Conservation (phyloP, 768 basidiomycete genomes). For the Calocera cornea region DNA sequence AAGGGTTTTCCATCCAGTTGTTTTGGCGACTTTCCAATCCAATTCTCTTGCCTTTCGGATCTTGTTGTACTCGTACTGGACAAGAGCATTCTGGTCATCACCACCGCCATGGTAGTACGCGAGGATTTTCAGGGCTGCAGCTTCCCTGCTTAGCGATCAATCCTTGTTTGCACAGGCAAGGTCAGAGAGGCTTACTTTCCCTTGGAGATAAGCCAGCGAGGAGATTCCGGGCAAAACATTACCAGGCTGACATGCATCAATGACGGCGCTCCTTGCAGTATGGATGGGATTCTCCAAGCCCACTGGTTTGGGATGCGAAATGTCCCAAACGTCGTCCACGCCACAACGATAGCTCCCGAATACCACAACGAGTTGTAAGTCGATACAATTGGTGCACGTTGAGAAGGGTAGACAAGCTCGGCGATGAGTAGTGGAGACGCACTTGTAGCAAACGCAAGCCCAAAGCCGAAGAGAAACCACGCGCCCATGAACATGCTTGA, state of each 20-base stretch:
- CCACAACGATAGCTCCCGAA: slow-evolving; percentile 9
- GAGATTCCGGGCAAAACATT: slow-evolving; percentile 9
- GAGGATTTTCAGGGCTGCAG: slow-evolving; percentile 14
- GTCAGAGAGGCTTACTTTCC: slow-evolving; percentile 18
- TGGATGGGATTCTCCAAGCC: slow-evolving; percentile 11
- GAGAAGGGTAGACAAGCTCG: slow-evolving; percentile 10
- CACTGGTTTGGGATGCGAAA: not conserved
- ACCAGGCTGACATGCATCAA: slow-evolving; percentile 3
- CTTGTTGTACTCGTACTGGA: slow-evolving; percentile 17
- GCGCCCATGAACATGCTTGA: slow-evolving; percentile 11
- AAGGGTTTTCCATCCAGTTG: slow-evolving; percentile 34
- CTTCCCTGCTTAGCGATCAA: not conserved
- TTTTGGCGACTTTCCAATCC: slow-evolving; percentile 17
- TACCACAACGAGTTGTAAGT: slow-evolving; percentile 7
- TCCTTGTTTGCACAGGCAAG: too few species aligned
- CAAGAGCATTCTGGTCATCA: slow-evolving; percentile 16
- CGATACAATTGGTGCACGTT: slow-evolving; percentile 5
- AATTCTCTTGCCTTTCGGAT: slow-evolving; percentile 23
- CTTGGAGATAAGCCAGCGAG: slow-evolving; percentile 14
- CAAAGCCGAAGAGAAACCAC: slow-evolving; percentile 10
- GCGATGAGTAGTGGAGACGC: slow-evolving; percentile 11
- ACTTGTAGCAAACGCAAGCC: slow-evolving; percentile 5
- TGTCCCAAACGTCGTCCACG: slow-evolving; percentile 10
- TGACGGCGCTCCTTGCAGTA: slow-evolving; percentile 9
- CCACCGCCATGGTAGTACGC: slow-evolving; percentile 20